Percentiles rank a stretch among this genome's conserved stretches.
phyloP scores from a whole-genome alignment of 2,329 filamentous ascomycete genomes.

The Xylariaceae sp. region DNA sequence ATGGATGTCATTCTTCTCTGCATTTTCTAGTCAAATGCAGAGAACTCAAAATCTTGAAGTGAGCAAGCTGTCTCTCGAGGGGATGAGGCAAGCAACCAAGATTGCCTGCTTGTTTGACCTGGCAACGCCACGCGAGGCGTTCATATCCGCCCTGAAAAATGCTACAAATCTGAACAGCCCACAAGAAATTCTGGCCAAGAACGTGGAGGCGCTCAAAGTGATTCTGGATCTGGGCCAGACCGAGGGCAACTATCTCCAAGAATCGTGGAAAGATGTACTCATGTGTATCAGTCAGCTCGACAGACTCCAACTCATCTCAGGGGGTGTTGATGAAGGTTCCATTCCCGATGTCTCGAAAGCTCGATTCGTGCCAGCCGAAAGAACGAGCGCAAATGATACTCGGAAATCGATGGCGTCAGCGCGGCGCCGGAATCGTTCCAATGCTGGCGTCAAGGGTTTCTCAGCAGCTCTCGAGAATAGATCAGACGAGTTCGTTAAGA shows the following conservation, averaged over 20 bases:
- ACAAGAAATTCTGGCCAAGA: conserved; percentile 92
- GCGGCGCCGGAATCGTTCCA: conserved; percentile 48
- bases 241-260: conserved; percentile 83
- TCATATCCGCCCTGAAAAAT: conserved; percentile 87
- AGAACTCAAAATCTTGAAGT: conserved; percentile 90
- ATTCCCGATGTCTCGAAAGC: conserved; percentile 90
- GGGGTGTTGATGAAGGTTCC: conserved; percentile 87
- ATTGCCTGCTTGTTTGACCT: conserved; percentile 93
- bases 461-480: conserved; percentile 79
- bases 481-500: conserved; percentile 87
- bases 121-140: conserved; percentile 88
- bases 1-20: conserved; percentile 99
- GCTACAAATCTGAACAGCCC: conserved; percentile 95
- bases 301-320: conserved; percentile 88
- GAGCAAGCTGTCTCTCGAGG: conserved; percentile 88
- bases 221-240: conserved; percentile 88
- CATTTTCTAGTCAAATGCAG: conserved; percentile 87
- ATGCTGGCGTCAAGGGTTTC: conserved; percentile 60
- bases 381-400: conserved; percentile 51
- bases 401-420: conserved; percentile 65
- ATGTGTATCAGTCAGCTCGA: conserved; percentile 96
- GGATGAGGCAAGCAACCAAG: conserved; percentile 87
- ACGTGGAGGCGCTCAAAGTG: conserved; percentile 89
- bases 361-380: conserved; percentile 60
- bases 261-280: conserved; percentile 92